Percentiles rank a stretch among this genome's conserved stretches.
Evolutionary conservation across 1,139 yeast species (phyloP).

Genomic region (Debaryomyces sp.): DNA sequence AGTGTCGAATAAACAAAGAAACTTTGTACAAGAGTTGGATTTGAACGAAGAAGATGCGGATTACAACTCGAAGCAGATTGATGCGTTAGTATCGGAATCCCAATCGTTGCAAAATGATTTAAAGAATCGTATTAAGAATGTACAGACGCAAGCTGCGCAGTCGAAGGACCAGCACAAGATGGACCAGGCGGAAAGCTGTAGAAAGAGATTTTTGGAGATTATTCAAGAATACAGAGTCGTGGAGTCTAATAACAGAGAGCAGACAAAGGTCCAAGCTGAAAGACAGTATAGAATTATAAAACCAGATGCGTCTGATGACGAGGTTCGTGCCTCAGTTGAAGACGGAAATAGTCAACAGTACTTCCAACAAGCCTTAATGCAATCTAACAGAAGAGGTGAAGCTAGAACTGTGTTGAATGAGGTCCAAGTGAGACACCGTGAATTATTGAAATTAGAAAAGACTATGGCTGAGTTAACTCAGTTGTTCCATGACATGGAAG

Average conservation of each 20-base stretch:
- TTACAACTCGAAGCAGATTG: conserved; percentile 74
- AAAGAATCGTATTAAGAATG: conserved; percentile 73
- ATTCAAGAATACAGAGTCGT: conserved; percentile 86
- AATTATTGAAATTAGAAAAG: conserved; percentile 90
- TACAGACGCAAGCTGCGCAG: conserved; percentile 66
- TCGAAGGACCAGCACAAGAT: conserved; percentile 76
- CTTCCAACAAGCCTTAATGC: conserved; percentile 90
- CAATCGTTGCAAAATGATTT: conserved; percentile 74
- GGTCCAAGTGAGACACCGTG: conserved; percentile 95
- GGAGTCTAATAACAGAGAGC: conserved; percentile 85
- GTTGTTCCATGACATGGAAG: conserved; percentile 95
- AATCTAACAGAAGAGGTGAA: conserved; percentile 93
- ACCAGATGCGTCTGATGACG: conserved; percentile 89
- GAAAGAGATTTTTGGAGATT: conserved; percentile 80
- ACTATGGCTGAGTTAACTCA: conserved; percentile 96
- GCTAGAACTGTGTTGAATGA: conserved; percentile 95
- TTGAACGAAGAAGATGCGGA: conserved; percentile 78
- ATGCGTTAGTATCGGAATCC: conserved; percentile 75
- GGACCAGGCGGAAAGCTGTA: conserved; percentile 88
- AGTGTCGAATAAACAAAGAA: conserved; percentile 80
- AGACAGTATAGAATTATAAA: conserved; percentile 92
- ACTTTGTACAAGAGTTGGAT: conserved; percentile 74
- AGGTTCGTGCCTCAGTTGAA: conserved; percentile 80
- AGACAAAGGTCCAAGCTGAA: conserved; percentile 85
- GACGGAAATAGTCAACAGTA: conserved; percentile 87